Conservation (phyloP, 106 monocot species). For the Dendrobium nobile region DNA sequence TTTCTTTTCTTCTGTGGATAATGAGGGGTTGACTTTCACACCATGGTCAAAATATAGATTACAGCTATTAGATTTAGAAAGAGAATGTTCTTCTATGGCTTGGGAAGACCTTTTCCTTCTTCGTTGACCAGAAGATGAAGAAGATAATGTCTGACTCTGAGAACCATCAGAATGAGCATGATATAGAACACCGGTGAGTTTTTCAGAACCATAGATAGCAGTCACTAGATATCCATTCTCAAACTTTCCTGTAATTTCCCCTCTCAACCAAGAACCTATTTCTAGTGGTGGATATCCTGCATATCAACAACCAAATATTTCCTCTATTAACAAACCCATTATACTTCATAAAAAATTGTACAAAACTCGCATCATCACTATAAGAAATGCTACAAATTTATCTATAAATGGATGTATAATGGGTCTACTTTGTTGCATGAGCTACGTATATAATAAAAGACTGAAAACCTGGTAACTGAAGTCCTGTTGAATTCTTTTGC, state of each 20-base stretch:
- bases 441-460: background rate
- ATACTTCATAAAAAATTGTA: background rate
- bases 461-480: background rate
- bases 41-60: background rate
- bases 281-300: conserved; percentile 4
- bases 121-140: conserved; percentile 6
- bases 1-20: conserved; percentile 3
- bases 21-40: background rate
- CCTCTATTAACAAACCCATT: background rate
- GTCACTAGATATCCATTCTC: conserved; percentile 22
- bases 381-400: background rate
- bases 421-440: background rate
- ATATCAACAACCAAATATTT: background rate
- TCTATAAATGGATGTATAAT: background rate
- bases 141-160: background rate
- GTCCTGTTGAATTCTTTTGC: background rate
- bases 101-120: conserved; percentile 7
- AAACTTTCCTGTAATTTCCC: conserved; percentile 18
- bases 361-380: background rate
- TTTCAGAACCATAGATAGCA: conserved; percentile 12
- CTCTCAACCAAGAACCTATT: conserved; percentile 14
- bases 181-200: conserved; percentile 14
- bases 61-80: background rate
- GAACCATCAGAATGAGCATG: conserved; percentile 3
- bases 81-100: background rate